phyloP scores from a whole-genome alignment of 805 yeast species.

The Jamesozyma hellenica region DNA sequence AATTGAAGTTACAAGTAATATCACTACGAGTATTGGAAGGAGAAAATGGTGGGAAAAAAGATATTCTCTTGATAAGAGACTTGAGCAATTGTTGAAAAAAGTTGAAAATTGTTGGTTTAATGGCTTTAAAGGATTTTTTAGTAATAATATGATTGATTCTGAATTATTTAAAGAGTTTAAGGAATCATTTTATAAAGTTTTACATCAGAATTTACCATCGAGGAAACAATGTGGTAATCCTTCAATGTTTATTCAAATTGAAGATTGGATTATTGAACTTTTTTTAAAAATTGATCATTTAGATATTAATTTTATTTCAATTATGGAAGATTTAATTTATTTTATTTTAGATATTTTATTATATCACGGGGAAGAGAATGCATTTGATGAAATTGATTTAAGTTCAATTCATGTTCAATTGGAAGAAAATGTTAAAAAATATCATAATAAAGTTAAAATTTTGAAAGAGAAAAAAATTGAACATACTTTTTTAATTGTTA shows the following conservation, averaged over 20 bases:
- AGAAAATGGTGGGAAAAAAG: constrained; percentile 72
- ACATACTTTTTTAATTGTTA: constrained; percentile 64
- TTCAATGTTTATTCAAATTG: constrained; percentile 29
- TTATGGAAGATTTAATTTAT: constrained; percentile 53
- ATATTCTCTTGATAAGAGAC: constrained; percentile 45
- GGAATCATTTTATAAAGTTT: constrained; percentile 29
- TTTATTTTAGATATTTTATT: constrained; percentile 50
- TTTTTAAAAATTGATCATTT: constrained; percentile 38
- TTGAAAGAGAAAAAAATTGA: constrained; percentile 13
- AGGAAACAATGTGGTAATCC: constrained; percentile 28
- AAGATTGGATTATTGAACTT: constrained; percentile 40
- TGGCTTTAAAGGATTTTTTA: constrained; percentile 60
- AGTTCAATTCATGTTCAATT: constrained; percentile 44
- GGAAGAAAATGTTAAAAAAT: constrained; percentile 36
- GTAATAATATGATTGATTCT: constrained; percentile 24
- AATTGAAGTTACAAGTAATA: constrained; percentile 39
- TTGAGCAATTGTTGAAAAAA: constrained; percentile 42
- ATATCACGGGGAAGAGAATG: constrained; percentile 54
- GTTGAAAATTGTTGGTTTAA: constrained; percentile 68
- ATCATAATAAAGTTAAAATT: background rate
- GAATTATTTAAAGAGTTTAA: constrained; percentile 29
- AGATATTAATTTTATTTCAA: constrained; percentile 21
- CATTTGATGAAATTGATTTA: constrained; percentile 56
- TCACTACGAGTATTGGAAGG: constrained; percentile 50
- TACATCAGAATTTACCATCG: constrained; percentile 41